Base-by-base conservation (phyloP, 176 grass and related monocot species). In the Chloris gayana region DNA sequence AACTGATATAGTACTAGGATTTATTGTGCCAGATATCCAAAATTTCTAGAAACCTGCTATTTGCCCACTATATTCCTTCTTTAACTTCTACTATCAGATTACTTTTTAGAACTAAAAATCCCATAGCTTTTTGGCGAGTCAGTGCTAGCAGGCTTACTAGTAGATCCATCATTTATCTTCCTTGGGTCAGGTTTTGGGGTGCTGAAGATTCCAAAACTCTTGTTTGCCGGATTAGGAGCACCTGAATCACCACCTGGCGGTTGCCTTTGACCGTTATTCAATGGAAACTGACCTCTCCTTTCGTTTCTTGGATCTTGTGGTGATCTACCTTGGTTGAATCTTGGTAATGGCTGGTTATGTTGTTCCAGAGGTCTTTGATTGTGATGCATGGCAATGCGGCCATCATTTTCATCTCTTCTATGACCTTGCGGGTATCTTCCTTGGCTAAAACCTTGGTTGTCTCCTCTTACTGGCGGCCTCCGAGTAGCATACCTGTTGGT, bases 141-240 rank as follows among this genome's bases (percentile, higher is more conserved):
- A 10, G 27, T 10, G 0, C 53, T 34, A 58, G 19, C 67, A 38
- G 72, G 39, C 32, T 72, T 73, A 27, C 64, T 29, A 61, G 30
- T 31, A 51, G 13, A 0, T 1, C 2, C 26, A 47, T 39, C 74
- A 30, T 51, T 66, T 18, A 60, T 58, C 44, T 88, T 91, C 51
- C 57, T 74, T 47, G 9, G 14, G n/a, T 82, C 85, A 14, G 85
- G 61, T 64, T 70, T 88, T 27, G 53, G n/a, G 65, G 22, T 47
- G 57, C 61, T 85, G 29, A 91, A 91, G 21, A 88, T 47, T 46
- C 89, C 74, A 58, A 82, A 70, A 69, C 78, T 75, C 83, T 75
- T 74, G 29, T 61, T 54, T 47, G 51, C 7, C 7, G 14, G 46
- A 76, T 58, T 70, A 64, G 87, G 32, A 63, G 79, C 58, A 64